Evolutionary conservation across 805 yeast species (phyloP), one percentile per base, ranked within the genome.

Genomic region (Torulaspora gathmanii): DNA sequence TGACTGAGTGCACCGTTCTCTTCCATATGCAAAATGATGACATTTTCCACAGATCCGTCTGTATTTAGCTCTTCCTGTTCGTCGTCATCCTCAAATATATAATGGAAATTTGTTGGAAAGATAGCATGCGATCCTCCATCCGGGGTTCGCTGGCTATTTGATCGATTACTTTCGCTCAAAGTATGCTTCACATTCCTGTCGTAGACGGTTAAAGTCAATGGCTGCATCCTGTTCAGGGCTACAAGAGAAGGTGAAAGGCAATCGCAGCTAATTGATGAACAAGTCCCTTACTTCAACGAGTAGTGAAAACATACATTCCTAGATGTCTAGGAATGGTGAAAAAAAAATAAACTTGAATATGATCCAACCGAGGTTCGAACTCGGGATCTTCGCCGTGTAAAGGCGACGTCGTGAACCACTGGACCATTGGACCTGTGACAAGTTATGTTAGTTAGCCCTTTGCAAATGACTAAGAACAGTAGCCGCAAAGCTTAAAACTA

Each of bases 361-460:
- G 65, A 60, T 60, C 63, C 68, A 58, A 59, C 67, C 64, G 68
- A 60, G 68, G 68, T 53, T 64, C 60, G 68, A 64, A 64, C 68
- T 60, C 68, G 65, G 67, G 68, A 63, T 56, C 68, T 64, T 64
- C 68, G 63, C 68, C 68, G 68, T 62, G 68, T 62, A 64, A 64
- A 64, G 68, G 68, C 63, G 68, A 64, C 68, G 68, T 64, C 68
- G 58, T 64, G 56, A 60, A 63, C 68, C 68, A 62, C 68, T 64
- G 64, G 68, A 62, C 68, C 65, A 64, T 58, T 57, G 66, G 64
- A 63, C 60, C 64, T 50, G 58, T 47, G 44, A 45, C 54, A 44
- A 44, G 51, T 44, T 44, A 30, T 36, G 19, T 36, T 30, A 5
- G 2, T n/a, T n/a, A n/a, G n/a, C n/a, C n/a, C n/a, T n/a, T n/a